Evolutionary conservation across 768 basidiomycete species (phyloP), one percentile per base, ranked within the genome.

Genomic region (Leccinum uliginosum): DNA sequence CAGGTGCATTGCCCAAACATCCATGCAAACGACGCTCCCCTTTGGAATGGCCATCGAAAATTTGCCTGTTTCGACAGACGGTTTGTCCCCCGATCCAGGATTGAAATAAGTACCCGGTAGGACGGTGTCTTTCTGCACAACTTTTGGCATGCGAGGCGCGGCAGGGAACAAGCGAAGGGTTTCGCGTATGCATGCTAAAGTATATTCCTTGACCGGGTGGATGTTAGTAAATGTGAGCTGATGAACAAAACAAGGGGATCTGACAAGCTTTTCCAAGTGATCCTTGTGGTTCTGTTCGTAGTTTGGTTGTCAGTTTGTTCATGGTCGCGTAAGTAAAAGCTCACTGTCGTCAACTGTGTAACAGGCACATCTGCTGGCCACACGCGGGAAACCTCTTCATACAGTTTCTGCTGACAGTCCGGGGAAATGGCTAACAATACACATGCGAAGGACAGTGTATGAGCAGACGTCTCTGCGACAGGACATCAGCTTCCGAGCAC

Each of bases 381-480:
- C 11, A 78, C 40, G n/a, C 51, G 54, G 8, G 50, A 34, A 5
- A 74, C 64, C 52, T 83, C 80, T 24, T 78, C 71, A 47, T 73
- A 76, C 0, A 84, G 60, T 53, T 72, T 78, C 27, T 74, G 65
- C 62, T 84, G 83, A 30, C 71, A 69, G 1, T 78, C 78, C 3
- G 82, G 81, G 60, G 82, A 67, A 10, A 83, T 67, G 2, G 83
- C 83, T 7, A 84, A 66, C 19, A 80, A 68, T 0, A 63, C 68
- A 12, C 81, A 55, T 1, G 75, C 71, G 54, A 81, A 80, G 38
- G 70, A 68, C 6, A 80, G 67, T 0, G 78, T 69, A 58, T 81
- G 76, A 3, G 80, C 73, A 1, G 77, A 72, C 0, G 80, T 82
- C 64, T 82, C 80, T 81, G 54, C 0, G n/a, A 8, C 15, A 27